A percentile compares a stretch with the other conserved stretches of the same genome.
These are phyloP conservation scores for Mangifera indica DNA, from an alignment of 345 rosid genomes.

Conservation along the genomic window DNA sequence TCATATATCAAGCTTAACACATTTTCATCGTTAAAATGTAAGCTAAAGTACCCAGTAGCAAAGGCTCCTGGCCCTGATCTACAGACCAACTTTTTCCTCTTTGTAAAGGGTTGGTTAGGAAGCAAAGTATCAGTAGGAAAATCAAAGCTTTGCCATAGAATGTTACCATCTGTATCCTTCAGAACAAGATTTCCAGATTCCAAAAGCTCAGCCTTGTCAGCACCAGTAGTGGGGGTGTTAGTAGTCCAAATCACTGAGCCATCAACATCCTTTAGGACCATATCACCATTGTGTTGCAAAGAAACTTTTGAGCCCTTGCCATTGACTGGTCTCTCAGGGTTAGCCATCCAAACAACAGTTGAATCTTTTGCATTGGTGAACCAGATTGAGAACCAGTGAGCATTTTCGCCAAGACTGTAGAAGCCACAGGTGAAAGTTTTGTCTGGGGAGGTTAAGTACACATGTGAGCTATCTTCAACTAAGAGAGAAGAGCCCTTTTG, in stretches of 20 bases:
- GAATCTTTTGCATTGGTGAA: conserved; percentile 6
- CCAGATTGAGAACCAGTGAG: conserved; percentile 22
- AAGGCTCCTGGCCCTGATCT: conserved; percentile 10
- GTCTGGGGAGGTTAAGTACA: not conserved
- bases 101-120: conserved; percentile 29
- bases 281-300: conserved; percentile 16
- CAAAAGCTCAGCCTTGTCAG: conserved; percentile 20
- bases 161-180: too few relatives aligned
- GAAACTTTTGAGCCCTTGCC: conserved; percentile 17
- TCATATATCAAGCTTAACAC: conserved; percentile 24
- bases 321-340: conserved; percentile 29
- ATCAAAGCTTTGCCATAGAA: conserved; percentile 40
- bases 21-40: conserved; percentile 32
- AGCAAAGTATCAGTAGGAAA: conserved; percentile 39
- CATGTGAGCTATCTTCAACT: not conserved
- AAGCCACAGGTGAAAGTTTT: too few relatives aligned
- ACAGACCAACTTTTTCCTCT: conserved; percentile 20
- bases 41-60: conserved; percentile 31
- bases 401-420: too few relatives aligned
- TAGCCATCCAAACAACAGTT: conserved; percentile 36
- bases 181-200: conserved; percentile 31
- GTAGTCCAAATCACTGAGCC: too few relatives aligned
- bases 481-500: not conserved
- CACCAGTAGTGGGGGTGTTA: conserved; percentile 3
- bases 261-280: conserved; percentile 25